Evolutionary conservation across 306 rosid genomes (phyloP), one percentile per base, ranked within the genome.

Genomic region (Lithocarpus polystachyus): DNA sequence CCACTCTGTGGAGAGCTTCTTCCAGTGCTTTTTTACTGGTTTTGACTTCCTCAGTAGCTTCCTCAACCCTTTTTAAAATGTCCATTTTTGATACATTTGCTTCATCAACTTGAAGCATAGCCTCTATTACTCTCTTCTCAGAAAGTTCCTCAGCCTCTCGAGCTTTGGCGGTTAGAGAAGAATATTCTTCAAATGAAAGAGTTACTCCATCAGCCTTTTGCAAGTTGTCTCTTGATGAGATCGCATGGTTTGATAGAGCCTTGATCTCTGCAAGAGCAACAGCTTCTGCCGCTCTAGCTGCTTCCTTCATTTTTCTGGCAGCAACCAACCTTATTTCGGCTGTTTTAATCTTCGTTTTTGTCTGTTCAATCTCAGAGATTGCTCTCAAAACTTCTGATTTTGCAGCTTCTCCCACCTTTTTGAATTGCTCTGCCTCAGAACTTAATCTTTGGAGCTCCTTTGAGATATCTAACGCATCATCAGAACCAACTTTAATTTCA

Each of bases 241-340:
- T 78, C 35, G 64, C 83, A 18, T 68, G 74, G 80, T 83, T 80
- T 12, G 98, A 90, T 57, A 90, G 72, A 28, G 87, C 92, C 75
- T 90, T 93, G 40, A 93, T 91, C 81, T 95, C 98, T 2, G 90
- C 89, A 12, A 91, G 81, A 3, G 97, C 92, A 54, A 87, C 83
- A 17, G 93, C 90, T 84, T 95, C 98, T 5, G 94, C 97, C 2
- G 98, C 99, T 77, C 92, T 84, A 24, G 99, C 93, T 53, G 99
- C 99, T 75, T 90, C 96, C 89, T 93, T 95, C 93, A 95, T 91
- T 84, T 93, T 95, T 37, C 92, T 83, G 1, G 98, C 98, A 13
- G 99, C 99, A 84, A 91, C 84, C 80, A 95, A 73, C 83, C 95
- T 84, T 77, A 89, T 81, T 79, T 93, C 97, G 12, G 98, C 90